Evolutionary conservation across 257 asterid species (phyloP).

Genomic region (Nicotiana obtusifolia): DNA sequence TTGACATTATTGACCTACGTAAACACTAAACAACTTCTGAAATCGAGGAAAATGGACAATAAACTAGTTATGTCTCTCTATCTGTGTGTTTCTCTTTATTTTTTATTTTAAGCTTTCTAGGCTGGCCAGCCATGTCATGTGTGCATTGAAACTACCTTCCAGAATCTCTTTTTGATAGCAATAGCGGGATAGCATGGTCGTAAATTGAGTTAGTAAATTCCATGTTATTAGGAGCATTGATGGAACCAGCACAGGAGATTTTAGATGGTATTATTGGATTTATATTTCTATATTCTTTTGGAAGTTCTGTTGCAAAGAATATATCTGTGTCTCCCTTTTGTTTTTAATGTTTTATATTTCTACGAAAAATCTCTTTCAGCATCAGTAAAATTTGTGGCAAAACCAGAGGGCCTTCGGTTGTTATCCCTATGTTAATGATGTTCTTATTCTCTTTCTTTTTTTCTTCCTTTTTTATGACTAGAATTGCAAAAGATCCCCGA

Average conservation of each 20-base stretch:
- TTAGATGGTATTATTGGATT: neutral
- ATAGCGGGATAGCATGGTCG: neutral
- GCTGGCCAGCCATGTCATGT: neutral
- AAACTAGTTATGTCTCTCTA: neutral
- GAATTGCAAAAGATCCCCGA: conserved; percentile 97
- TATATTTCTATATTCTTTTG: neutral
- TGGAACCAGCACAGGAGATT: neutral
- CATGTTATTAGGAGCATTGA: neutral
- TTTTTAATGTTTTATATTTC: neutral
- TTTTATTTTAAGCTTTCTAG: neutral
- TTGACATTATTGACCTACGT: neutral
- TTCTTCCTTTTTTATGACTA: conserved; percentile 14
- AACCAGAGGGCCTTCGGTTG: neutral
- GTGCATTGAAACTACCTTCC: neutral
- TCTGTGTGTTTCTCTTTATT: neutral
- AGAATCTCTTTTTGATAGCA: neutral
- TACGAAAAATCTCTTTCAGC: neutral
- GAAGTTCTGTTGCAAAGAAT: neutral
- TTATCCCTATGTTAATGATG: neutral
- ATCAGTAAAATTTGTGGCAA: neutral
- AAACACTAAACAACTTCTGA: neutral
- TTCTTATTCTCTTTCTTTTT: neutral
- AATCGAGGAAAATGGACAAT: neutral
- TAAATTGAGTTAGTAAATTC: neutral
- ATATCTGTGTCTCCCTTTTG: neutral